These are phyloP conservation scores for Platanthera guangdongensis DNA, from an alignment of 106 monocot genomes.

Conservation along the genomic window DNA sequence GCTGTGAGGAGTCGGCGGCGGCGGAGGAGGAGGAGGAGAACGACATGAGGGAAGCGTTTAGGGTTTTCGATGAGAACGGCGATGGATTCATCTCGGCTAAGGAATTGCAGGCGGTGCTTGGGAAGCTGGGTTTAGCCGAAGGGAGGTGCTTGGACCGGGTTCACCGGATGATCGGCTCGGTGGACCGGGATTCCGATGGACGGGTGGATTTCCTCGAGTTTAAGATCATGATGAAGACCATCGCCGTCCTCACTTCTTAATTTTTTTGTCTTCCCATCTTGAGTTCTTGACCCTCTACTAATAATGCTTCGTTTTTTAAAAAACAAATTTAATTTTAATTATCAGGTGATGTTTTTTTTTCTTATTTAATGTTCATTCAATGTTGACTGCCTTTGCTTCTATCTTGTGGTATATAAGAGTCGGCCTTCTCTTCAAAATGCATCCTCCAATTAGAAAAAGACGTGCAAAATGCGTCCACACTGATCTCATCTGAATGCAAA, in stretches of 20 bases:
- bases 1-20: not conserved
- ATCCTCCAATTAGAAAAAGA: too few relatives aligned
- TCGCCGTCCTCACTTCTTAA: slow-evolving; percentile 3
- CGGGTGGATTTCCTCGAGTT: slow-evolving; percentile 56
- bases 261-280: too few relatives aligned
- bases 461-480: too few relatives aligned
- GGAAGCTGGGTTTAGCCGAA: slow-evolving; percentile 56
- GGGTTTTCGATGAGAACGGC: slow-evolving; percentile 67
- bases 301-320: too few relatives aligned
- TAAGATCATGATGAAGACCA: slow-evolving; percentile 49
- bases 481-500: too few relatives aligned
- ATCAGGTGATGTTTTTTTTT: too few relatives aligned
- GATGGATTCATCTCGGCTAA: slow-evolving; percentile 67
- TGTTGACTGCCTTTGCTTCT: too few relatives aligned
- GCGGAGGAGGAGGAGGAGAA: slow-evolving; percentile 16
- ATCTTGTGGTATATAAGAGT: too few relatives aligned
- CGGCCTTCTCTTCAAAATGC: too few relatives aligned
- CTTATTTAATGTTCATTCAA: too few relatives aligned
- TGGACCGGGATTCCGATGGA: slow-evolving; percentile 44
- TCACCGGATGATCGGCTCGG: slow-evolving; percentile 55
- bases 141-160: slow-evolving; percentile 27
- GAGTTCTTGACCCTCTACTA: too few relatives aligned
- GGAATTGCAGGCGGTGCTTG: slow-evolving; percentile 60
- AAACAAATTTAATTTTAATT: too few relatives aligned
- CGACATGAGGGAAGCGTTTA: slow-evolving; percentile 64